Evolutionary conservation across 352 stramenopile species (phyloP).

Genomic region (Blastocystis sp.): DNA sequence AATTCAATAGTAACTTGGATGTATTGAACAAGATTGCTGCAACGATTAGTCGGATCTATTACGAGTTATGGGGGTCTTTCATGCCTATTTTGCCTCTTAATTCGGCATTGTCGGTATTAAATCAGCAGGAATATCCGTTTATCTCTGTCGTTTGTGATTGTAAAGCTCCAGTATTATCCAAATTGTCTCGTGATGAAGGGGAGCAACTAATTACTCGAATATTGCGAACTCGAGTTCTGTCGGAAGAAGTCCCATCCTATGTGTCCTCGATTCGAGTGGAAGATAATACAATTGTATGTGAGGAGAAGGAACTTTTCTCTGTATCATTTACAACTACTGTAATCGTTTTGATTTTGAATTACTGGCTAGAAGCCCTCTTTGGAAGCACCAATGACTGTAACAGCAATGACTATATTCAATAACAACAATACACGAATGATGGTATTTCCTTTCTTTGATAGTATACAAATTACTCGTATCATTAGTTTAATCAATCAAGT

Average conservation of each 20-base stretch:
- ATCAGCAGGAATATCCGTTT: conserved; percentile 24
- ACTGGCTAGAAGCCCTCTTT: conserved; percentile 12
- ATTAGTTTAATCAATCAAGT: conserved; percentile 6
- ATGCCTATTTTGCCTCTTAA: conserved; percentile 41
- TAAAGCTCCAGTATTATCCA: not conserved
- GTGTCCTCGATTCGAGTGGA: not conserved
- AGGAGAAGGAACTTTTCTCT: conserved; percentile 35
- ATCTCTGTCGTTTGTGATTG: conserved; percentile 29
- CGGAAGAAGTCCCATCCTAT: conserved; percentile 26
- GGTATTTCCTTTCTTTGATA: conserved; percentile 31
- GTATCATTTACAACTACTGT: conserved; percentile 3
- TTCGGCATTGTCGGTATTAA: conserved; percentile 25
- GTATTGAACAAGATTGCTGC: conserved; percentile 1
- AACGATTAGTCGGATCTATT: not conserved
- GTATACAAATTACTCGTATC: not conserved
- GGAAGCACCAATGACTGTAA: conserved; percentile 27
- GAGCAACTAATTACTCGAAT: conserved; percentile 40
- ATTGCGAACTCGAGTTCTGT: conserved; percentile 4
- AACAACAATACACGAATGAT: conserved; percentile 55
- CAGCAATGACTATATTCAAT: conserved; percentile 16
- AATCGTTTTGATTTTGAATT: not conserved
- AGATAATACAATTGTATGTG: conserved; percentile 14
- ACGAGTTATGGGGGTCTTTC: not conserved
- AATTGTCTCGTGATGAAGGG: conserved; percentile 9
- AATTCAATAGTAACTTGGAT: conserved; percentile 5